Base-by-base conservation (phyloP, 2,329 filamentous ascomycete genomes). In the Calonectria pauciramosa region DNA sequence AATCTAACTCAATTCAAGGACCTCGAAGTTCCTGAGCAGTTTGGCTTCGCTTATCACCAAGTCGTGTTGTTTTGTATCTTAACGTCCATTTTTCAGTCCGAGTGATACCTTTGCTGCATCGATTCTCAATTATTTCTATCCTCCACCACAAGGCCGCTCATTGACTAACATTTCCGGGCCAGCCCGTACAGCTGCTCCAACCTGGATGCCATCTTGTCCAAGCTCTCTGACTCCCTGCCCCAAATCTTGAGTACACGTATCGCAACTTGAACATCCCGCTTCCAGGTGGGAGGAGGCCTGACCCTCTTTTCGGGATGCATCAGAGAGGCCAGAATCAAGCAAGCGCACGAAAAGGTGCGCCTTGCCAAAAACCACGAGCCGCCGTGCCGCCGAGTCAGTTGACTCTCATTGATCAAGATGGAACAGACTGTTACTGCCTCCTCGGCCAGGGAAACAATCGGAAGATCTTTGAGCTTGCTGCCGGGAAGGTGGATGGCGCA, bases 11-110 rank as follows among this genome's bases (percentile, higher is more conserved):
- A 89, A 88, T 75, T 74, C 51, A 78, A 78, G 52, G 75, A 95
- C 82, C 83, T 93, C 47, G 89, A 92, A 67, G 87, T 90, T 59
- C 91, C 93, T 0, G 92, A 95, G 78, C 88, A 90, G 56, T 94
- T 92, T 82, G 93, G 93, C 0, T 95, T 95, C 81, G 87, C 92
- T 36, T 91, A 90, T 80, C 92, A 92, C 66, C 93, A 95, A 85
- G 90, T 94, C 6, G 92, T 92, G 16, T 92, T 94, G 0, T 95
- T 95, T 82, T 91, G 90, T 73, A 84, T 95, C 49, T 84, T 84
- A 3, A 94, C 93, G 0, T 85, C 89, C 0, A 93, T 38, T 16
- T 38, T 38, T 11, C 13, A 16, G 14, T 8, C 38, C 16, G 18
- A 41, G 8, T n/a, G 36, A 14, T 11, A 38, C 11, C 13, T 41